These are phyloP conservation scores for Lablab purpureus DNA, from an alignment of 306 rosid genomes.

Conservation along the genomic window DNA sequence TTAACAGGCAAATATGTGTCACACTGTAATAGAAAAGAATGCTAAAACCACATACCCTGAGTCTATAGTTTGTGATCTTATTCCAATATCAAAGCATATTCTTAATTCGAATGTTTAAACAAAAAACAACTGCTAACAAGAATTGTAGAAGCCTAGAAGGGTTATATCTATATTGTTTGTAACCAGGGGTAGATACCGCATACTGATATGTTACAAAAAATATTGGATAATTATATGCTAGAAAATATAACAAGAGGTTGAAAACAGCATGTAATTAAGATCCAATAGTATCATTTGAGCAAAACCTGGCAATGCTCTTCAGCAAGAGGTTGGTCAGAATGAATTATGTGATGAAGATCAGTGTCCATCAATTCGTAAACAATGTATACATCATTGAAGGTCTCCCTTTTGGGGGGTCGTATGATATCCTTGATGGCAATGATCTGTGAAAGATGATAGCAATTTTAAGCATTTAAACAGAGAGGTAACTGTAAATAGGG, in stretches of 20 bases:
- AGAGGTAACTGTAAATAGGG: constrained; percentile 20
- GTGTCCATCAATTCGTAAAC: constrained; percentile 67
- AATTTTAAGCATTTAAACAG: constrained; percentile 45
- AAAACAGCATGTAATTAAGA: constrained; percentile 6
- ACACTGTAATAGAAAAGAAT: not conserved
- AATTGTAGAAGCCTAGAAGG: not conserved
- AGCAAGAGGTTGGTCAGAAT: constrained; percentile 56
- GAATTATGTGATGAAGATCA: constrained; percentile 64
- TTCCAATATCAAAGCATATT: constrained; percentile 6
- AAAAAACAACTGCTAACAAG: not conserved
- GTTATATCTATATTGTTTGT: constrained; percentile 11
- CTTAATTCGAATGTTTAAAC: constrained; percentile 9
- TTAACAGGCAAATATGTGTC: constrained; percentile 22
- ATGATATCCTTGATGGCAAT: constrained; percentile 59
- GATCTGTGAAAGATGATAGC: constrained; percentile 46
- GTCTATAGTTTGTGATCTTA: constrained; percentile 23
- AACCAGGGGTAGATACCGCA: not conserved
- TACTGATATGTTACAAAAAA: not conserved
- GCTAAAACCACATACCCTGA: not conserved
- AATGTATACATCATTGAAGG: constrained; percentile 54
- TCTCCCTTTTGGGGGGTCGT: constrained; percentile 55
- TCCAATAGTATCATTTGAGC: constrained; percentile 28
- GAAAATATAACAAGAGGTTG: not conserved
- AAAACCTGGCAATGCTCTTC: constrained; percentile 66
- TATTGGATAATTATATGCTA: not conserved